Percentiles rank a stretch among this genome's conserved stretches.
phyloP scores from a whole-genome alignment of 78 protist species.

The Guillardia theta region DNA sequence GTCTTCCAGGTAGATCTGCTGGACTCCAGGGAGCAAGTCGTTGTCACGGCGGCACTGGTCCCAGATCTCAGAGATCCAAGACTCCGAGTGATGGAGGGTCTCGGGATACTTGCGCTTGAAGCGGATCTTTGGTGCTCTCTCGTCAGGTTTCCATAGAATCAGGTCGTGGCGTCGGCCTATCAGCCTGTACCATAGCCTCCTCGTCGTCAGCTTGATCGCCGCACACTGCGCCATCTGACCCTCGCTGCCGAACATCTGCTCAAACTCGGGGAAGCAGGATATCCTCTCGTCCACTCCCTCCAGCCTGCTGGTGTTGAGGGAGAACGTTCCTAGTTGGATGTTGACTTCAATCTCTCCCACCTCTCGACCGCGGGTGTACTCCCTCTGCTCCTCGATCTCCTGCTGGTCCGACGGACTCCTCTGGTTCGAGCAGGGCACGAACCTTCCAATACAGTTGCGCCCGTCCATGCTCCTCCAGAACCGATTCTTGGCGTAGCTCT shows the following conservation, averaged over 20 bases:
- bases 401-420: neutral
- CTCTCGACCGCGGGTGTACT: neutral
- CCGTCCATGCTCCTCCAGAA: neutral
- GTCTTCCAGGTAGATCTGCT: neutral
- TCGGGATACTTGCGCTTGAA: neutral
- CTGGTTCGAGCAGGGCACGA: neutral
- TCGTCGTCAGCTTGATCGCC: neutral
- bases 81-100: neutral
- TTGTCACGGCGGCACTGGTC: neutral
- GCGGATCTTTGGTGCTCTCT: neutral
- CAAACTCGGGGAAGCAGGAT: neutral
- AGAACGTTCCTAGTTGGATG: slow-evolving; percentile 21
- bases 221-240: neutral
- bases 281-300: neutral
- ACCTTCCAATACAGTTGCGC: neutral
- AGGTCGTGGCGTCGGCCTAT: slow-evolving; percentile 34
- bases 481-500: slow-evolving; percentile 13
- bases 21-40: neutral
- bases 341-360: neutral
- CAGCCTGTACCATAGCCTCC: neutral
- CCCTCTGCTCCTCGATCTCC: neutral
- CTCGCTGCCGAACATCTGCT: neutral
- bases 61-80: neutral
- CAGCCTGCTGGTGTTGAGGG: neutral
- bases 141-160: neutral